Base-by-base conservation (phyloP, 129 eudicot species). In the Sambucus nigra region DNA sequence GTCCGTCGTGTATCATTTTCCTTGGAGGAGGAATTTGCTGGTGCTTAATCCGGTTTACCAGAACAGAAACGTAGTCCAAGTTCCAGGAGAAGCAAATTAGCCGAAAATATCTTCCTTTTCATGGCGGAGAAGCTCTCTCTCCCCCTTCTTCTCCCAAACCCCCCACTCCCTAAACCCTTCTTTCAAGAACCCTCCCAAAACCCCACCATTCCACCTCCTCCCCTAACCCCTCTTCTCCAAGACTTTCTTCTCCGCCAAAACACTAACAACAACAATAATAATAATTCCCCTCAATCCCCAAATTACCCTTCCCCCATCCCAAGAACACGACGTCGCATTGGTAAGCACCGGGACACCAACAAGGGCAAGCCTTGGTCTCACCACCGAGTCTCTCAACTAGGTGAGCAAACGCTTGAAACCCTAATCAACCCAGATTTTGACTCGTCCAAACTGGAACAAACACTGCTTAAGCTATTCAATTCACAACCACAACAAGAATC, bases 41-140 rank as follows among this genome's bases (percentile, higher is more conserved):
- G n/a, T n/a, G n/a, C n/a, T n/a, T n/a, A n/a, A n/a, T n/a, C n/a
- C n/a, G n/a, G n/a, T n/a, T n/a, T n/a, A n/a, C n/a, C n/a, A n/a
- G n/a, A n/a, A n/a, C n/a, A n/a, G n/a, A n/a, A n/a, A n/a, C n/a
- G n/a, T n/a, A n/a, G n/a, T n/a, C n/a, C n/a, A n/a, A n/a, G n/a
- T n/a, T n/a, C n/a, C n/a, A n/a, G n/a, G n/a, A n/a, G n/a, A n/a
- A n/a, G n/a, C n/a, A n/a, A n/a, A n/a, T n/a, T n/a, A n/a, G n/a
- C n/a, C n/a, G n/a, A n/a, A n/a, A n/a, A n/a, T n/a, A n/a, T n/a
- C n/a, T n/a, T n/a, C n/a, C 38, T 31, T 5, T 66, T 77, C 67
- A 85, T 86, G 95, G 87, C 94, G 24, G 94, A 88, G 14, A 88
- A 73, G 41, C 74, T 88, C 26, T 71, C 92, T 55, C 76, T 83